Percentiles rank a stretch among this genome's conserved stretches.
Evolutionary conservation across 2,329 filamentous ascomycete genomes (phyloP).

Genomic region (Penicillium sp.): DNA sequence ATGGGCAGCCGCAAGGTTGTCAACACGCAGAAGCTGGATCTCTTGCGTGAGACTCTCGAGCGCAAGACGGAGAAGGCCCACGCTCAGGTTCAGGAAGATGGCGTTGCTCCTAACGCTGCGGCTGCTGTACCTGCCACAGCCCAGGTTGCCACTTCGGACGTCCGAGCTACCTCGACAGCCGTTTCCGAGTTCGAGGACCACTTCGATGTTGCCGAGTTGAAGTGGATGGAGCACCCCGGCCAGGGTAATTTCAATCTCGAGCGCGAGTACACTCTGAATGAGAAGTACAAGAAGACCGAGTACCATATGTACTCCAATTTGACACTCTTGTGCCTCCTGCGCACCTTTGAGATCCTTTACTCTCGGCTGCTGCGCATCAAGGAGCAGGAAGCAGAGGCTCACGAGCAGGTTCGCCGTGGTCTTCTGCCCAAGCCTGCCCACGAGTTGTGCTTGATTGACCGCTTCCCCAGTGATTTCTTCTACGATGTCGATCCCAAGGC

Average conservation of each 20-base stretch:
- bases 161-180: constrained; percentile 45
- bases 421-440: constrained; percentile 78
- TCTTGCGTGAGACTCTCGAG: constrained; percentile 84
- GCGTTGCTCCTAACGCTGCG: neutral
- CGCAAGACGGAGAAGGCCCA: constrained; percentile 71
- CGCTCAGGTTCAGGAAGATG: constrained; percentile 74
- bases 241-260: constrained; percentile 61
- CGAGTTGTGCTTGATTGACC: constrained; percentile 81
- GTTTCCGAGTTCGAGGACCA: constrained; percentile 58
- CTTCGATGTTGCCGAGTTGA: constrained; percentile 54
- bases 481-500: constrained; percentile 63
- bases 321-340: constrained; percentile 92
- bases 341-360: constrained; percentile 89
- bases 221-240: constrained; percentile 64
- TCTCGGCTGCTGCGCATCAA: constrained; percentile 83
- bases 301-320: constrained; percentile 93
- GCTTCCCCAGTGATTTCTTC: constrained; percentile 76
- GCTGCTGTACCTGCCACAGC: constrained; percentile 68
- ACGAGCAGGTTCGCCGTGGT: constrained; percentile 72
- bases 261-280: constrained; percentile 72
- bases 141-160: constrained; percentile 87
- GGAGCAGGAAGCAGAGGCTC: constrained; percentile 72
- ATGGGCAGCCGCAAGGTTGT: constrained; percentile 66
- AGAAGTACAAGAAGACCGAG: constrained; percentile 76
- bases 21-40: constrained; percentile 73